Conservation (phyloP, 345 rosid genomes). For the Salix brachista region DNA sequence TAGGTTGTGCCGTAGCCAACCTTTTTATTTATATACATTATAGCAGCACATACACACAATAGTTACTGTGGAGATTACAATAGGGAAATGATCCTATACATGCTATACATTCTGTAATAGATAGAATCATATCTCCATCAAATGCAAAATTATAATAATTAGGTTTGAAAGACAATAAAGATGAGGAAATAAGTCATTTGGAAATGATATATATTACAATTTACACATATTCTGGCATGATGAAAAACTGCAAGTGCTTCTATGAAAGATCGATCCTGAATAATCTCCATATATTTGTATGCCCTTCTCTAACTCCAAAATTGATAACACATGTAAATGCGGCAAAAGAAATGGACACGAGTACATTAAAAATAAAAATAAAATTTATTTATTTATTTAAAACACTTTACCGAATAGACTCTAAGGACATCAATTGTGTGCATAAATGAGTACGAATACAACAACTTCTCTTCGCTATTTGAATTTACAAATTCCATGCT, state of each 20-base stretch:
- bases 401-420: too few species aligned
- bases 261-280: slow-evolving; percentile 42
- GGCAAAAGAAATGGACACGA: neutral
- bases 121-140: slow-evolving; percentile 62
- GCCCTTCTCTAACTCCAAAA: slow-evolving; percentile 70
- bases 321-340: slow-evolving; percentile 57
- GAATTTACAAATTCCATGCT: too few species aligned
- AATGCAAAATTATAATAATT: neutral
- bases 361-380: neutral
- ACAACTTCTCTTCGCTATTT: too few species aligned
- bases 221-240: slow-evolving; percentile 65
- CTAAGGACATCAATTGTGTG: too few species aligned
- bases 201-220: neutral
- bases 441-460: too few species aligned
- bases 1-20: too few species aligned
- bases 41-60: too few species aligned
- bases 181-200: neutral
- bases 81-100: too few species aligned
- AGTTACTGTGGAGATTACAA: too few species aligned
- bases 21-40: too few species aligned
- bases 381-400: too few species aligned
- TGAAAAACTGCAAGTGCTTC: slow-evolving; percentile 84
- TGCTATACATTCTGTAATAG: too few species aligned
- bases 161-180: neutral
- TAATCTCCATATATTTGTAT: slow-evolving; percentile 76